Evolutionary conservation across 208 protist genomes (phyloP).

Genomic region (Acanthamoeba healyi): DNA sequence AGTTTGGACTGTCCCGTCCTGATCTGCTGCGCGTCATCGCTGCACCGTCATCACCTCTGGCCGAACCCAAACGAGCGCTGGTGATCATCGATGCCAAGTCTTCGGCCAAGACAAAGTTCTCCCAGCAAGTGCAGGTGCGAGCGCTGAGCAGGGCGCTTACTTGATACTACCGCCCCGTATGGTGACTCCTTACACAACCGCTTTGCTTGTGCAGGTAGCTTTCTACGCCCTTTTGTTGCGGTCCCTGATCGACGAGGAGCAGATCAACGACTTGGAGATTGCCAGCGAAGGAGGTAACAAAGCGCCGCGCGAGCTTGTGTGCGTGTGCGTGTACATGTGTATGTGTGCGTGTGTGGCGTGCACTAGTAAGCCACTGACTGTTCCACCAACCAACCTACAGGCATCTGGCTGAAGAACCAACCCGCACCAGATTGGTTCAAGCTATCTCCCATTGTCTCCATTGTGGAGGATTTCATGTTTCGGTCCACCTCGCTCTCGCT

Average conservation of each 20-base stretch:
- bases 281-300: not conserved
- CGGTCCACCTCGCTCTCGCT: not conserved
- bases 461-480: slow-evolving; percentile 19
- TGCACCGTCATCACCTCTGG: not conserved
- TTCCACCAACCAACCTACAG: too few species aligned
- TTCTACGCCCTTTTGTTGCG: not conserved
- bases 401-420: slow-evolving; percentile 11
- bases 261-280: not conserved
- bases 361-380: too few species aligned
- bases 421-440: slow-evolving; percentile 5
- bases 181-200: too few species aligned
- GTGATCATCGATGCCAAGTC: slow-evolving; percentile 39
- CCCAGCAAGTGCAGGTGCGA: slow-evolving; percentile 5
- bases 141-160: too few species aligned
- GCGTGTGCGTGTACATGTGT: too few species aligned
- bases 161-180: too few species aligned
- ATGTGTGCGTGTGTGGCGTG: too few species aligned
- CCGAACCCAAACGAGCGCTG: not conserved
- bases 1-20: not conserved
- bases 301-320: too few species aligned
- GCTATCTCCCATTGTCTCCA: not conserved
- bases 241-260: not conserved
- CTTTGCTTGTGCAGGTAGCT: too few species aligned
- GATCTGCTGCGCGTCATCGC: slow-evolving; percentile 3
- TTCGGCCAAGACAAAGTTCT: slow-evolving; percentile 26